Evolutionary conservation across 108 stramenopile species (phyloP), one percentile per base, ranked within the genome.

Genomic region (Discostella stelligeroides): DNA sequence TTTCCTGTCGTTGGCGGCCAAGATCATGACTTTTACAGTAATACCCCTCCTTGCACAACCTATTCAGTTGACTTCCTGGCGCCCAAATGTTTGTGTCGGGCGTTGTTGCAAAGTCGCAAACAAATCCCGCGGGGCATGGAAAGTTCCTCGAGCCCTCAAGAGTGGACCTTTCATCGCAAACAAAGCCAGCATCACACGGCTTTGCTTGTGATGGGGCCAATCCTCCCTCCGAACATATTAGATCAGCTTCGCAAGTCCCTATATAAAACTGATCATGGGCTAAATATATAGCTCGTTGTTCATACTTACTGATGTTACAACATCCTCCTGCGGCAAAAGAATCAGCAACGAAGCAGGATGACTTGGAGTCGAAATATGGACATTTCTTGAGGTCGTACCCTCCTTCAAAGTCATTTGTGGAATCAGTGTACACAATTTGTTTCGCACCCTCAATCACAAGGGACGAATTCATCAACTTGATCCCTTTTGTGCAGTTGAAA

Each of bases 191-290:
- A 17, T 76, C 72, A 60, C 94, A 95, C 7, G 92, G 62, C 60
- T 86, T 82, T 8, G 86, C 86, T 70, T 91, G 75, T 11, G 86
- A 46, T 25, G 47, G 60, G 38, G 69, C 45, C 2, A 40, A 53
- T 18, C 58, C 25, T 43, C 72, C 76, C 23, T 82, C 72, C 11
- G 60, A 53, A 66, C 95, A 94, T 40, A 95, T 91, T 14, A 80
- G 57, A 68, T 95, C 95, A n/a, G 91, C 92, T 80, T 95, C 95
- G 54, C 95, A 95, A 2, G 92, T 94, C 15, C 95, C 95, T 1
- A 83, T 79, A 72, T 92, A 88, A 76, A 83, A 93, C 40, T 81
- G 65, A 59, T 92, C 91, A 30, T 70, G 50, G n/a, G 84, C 85
- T 18, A 70, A 54, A 30, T 38, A 63, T 42, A 86, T 81, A 10